Conservation (phyloP, 2,329 filamentous ascomycete genomes). For the Raffaelea albimanens region DNA sequence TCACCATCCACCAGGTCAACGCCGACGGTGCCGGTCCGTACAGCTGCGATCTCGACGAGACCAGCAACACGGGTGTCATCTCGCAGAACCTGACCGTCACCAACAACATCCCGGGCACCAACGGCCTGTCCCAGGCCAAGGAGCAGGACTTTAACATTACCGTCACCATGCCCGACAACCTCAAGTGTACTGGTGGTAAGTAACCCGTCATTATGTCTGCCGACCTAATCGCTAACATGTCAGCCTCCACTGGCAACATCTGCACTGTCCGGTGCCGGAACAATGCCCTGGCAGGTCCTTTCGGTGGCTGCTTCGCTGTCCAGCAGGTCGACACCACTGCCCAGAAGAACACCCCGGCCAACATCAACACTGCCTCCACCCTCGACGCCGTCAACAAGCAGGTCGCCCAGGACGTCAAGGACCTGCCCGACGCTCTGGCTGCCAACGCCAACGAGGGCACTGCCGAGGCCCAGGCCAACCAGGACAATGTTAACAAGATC, state of each 20-base stretch:
- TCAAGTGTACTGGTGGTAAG: constrained; percentile 42
- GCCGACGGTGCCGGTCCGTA: constrained; percentile 46
- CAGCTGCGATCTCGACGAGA: constrained; percentile 41
- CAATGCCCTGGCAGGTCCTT: constrained; percentile 33
- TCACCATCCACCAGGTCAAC: constrained; percentile 45
- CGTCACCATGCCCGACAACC: constrained; percentile 38
- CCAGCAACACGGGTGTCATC: constrained; percentile 33
- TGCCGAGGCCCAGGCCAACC: constrained; percentile 16
- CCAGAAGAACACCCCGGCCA: constrained; percentile 27
- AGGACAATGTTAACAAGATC: constrained; percentile 13
- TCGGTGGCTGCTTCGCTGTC: constrained; percentile 45
- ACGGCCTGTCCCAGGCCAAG: constrained; percentile 14
- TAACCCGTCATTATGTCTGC: constrained; percentile 1
- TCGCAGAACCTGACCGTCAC: constrained; percentile 40
- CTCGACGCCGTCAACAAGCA: constrained; percentile 36
- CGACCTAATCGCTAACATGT: background rate
- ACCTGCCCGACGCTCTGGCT: constrained; percentile 17
- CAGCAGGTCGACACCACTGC: constrained; percentile 39
- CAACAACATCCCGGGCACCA: constrained; percentile 14
- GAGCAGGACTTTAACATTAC: constrained; percentile 37
- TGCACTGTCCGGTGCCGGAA: constrained; percentile 53
- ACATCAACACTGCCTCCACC: constrained; percentile 34
- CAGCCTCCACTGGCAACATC: constrained; percentile 45
- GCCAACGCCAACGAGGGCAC: constrained; percentile 16
- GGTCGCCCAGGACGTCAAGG: constrained; percentile 39